phyloP scores from a whole-genome alignment of 2,329 filamentous ascomycete genomes.

The Graphium sp. region DNA sequence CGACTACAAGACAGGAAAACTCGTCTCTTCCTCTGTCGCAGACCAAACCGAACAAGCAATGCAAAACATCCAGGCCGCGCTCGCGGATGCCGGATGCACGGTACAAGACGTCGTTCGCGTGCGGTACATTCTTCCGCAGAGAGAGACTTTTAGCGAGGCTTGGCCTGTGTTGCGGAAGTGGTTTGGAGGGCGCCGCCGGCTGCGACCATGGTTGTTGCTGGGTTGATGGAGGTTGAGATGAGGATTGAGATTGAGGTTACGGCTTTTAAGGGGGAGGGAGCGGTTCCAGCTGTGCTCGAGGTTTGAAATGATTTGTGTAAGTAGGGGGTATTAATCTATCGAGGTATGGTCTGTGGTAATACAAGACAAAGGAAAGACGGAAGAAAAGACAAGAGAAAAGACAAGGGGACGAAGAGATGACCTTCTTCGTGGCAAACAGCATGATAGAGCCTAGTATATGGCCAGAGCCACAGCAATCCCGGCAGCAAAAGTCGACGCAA shows the following conservation, averaged over 20 bases:
- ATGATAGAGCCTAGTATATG: slow-evolving; percentile 7
- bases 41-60: too few relatives aligned
- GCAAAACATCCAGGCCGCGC: slow-evolving; percentile 29
- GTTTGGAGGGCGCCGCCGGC: slow-evolving; percentile 31
- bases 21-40: too few relatives aligned
- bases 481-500: slow-evolving; percentile 37
- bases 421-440: too few relatives aligned
- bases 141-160: slow-evolving; percentile 25
- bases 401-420: too few relatives aligned
- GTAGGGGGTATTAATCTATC: too few relatives aligned
- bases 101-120: slow-evolving; percentile 32
- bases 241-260: slow-evolving; percentile 26
- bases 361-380: too few relatives aligned
- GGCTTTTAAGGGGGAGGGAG: too few relatives aligned
- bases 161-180: slow-evolving; percentile 32
- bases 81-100: slow-evolving; percentile 23
- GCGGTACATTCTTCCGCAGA: slow-evolving; percentile 30
- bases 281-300: too few relatives aligned
- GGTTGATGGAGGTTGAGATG: slow-evolving; percentile 30
- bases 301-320: too few relatives aligned
- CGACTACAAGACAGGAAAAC: too few relatives aligned
- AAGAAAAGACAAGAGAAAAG: too few relatives aligned
- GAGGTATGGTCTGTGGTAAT: too few relatives aligned
- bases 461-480: slow-evolving; percentile 16
- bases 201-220: slow-evolving; percentile 34